Evolutionary conservation across 139 green algal genomes (phyloP).

Genomic region (Mychonastes homosphaera): DNA sequence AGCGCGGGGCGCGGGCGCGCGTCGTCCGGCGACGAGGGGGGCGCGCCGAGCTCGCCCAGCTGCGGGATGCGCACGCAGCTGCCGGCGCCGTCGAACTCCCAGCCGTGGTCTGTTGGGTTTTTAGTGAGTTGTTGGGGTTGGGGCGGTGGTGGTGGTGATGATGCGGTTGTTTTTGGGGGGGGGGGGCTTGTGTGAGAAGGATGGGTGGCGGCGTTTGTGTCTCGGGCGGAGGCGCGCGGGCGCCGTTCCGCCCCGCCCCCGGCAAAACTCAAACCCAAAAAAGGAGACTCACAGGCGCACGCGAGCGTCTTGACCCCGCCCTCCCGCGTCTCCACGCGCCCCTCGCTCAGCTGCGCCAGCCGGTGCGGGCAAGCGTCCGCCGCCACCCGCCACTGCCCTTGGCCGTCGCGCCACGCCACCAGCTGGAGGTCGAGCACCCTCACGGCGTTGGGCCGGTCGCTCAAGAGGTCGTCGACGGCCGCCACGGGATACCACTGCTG

Average conservation of each 20-base stretch:
- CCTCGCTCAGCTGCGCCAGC: constrained; percentile 27
- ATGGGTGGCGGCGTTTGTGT: too few species aligned
- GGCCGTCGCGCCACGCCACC: constrained; percentile 26
- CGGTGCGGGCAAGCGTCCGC: constrained; percentile 26
- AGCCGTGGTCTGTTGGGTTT: constrained; percentile 20
- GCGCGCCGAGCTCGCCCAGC: constrained; percentile 16
- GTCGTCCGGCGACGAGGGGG: background rate
- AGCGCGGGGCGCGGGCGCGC: background rate
- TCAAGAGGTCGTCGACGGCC: too few species aligned
- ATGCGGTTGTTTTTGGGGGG: background rate
- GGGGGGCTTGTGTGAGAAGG: background rate
- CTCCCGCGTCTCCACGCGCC: constrained; percentile 20
- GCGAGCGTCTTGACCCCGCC: constrained; percentile 12
- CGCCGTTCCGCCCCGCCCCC: background rate
- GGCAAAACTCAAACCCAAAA: background rate
- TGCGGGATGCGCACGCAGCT: constrained; percentile 21
- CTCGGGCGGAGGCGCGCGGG: too few species aligned
- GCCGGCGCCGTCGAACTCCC: constrained; percentile 28
- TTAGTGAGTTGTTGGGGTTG: too few species aligned
- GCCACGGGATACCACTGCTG: too few species aligned
- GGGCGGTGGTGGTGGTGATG: too few species aligned
- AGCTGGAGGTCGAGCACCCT: constrained; percentile 23
- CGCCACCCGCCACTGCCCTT: constrained; percentile 19
- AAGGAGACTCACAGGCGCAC: background rate
- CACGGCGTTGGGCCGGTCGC: constrained; percentile 14